Percentiles rank a stretch among this genome's conserved stretches.
Evolutionary conservation across 805 yeast genomes (phyloP).

Genomic region (Candida sonorensis): DNA sequence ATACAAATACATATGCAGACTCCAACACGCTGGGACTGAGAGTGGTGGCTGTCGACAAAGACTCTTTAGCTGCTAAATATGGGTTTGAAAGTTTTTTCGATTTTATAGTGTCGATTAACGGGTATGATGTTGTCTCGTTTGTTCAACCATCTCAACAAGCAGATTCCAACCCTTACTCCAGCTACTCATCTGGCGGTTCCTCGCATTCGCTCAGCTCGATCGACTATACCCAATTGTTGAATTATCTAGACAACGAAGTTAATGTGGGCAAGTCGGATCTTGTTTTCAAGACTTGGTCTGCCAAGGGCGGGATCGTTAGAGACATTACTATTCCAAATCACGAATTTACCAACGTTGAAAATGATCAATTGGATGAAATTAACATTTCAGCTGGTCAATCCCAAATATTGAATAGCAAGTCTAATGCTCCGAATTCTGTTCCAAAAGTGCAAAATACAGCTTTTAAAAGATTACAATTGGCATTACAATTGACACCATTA

Average conservation of each 20-base stretch:
- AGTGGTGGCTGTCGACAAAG: slow-evolving; percentile 41
- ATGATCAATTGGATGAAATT: slow-evolving; percentile 23
- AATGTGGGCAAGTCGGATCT: slow-evolving; percentile 25
- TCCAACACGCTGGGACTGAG: slow-evolving; percentile 44
- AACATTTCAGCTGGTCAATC: slow-evolving; percentile 17
- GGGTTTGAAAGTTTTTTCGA: slow-evolving; percentile 86
- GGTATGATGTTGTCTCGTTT: slow-evolving; percentile 44
- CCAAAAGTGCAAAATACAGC: slow-evolving; percentile 23
- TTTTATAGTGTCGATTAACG: slow-evolving; percentile 73
- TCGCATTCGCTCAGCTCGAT: no score
- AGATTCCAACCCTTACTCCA: slow-evolving; percentile 23
- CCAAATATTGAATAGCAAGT: no score
- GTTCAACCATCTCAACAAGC: slow-evolving; percentile 16
- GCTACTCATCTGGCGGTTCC: no score
- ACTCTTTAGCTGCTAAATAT: slow-evolving; percentile 39
- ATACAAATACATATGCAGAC: slow-evolving; percentile 23
- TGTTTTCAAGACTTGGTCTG: slow-evolving; percentile 69
- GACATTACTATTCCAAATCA: slow-evolving; percentile 29
- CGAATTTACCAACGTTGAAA: slow-evolving; percentile 15
- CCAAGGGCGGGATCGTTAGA: slow-evolving; percentile 67
- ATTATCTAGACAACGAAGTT: slow-evolving; percentile 23
- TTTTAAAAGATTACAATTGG: slow-evolving; percentile 53
- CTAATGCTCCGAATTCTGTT: no score
- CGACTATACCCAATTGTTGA: slow-evolving; percentile 16
- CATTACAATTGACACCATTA: slow-evolving; percentile 73